These are phyloP conservation scores for Starmera quercuum DNA, from an alignment of 805 yeast genomes.

Conservation along the genomic window DNA sequence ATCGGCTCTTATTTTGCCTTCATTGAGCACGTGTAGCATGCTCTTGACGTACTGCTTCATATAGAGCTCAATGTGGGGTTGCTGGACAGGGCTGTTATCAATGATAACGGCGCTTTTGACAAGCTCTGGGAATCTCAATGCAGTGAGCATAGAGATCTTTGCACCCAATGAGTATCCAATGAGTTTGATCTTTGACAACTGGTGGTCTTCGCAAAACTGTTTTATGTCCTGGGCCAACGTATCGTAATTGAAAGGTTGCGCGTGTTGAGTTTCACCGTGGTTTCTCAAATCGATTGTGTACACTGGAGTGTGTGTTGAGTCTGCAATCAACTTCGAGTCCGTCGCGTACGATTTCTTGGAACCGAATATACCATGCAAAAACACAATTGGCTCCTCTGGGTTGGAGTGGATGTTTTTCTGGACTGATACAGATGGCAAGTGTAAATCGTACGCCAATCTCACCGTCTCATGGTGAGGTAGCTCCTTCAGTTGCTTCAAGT, in stretches of 20 bases:
- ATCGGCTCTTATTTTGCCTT: constrained; percentile 23
- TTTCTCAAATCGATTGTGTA: constrained; percentile 41
- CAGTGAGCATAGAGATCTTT: constrained; percentile 40
- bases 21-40: constrained; percentile 79
- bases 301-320: constrained; percentile 25
- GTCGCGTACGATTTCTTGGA: constrained; percentile 32
- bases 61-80: constrained; percentile 25
- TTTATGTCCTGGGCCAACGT: constrained; percentile 36
- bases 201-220: constrained; percentile 24
- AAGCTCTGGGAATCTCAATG: constrained; percentile 31
- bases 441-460: constrained; percentile 22
- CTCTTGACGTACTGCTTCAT: constrained; percentile 31
- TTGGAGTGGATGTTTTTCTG: constrained; percentile 15
- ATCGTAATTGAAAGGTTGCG: constrained; percentile 34
- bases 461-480: constrained; percentile 50
- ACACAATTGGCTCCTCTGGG: constrained; percentile 26
- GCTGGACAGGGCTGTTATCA: constrained; percentile 39
- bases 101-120: constrained; percentile 35
- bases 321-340: constrained; percentile 30
- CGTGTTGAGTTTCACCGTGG: constrained; percentile 41
- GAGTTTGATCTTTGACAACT: constrained; percentile 22
- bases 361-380: constrained; percentile 46
- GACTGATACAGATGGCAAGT: constrained; percentile 17
- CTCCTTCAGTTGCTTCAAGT: constrained; percentile 84
- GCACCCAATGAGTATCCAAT: constrained; percentile 50